Conservation (phyloP, 768 basidiomycete species). For the Sarcomyxa edulis region DNA sequence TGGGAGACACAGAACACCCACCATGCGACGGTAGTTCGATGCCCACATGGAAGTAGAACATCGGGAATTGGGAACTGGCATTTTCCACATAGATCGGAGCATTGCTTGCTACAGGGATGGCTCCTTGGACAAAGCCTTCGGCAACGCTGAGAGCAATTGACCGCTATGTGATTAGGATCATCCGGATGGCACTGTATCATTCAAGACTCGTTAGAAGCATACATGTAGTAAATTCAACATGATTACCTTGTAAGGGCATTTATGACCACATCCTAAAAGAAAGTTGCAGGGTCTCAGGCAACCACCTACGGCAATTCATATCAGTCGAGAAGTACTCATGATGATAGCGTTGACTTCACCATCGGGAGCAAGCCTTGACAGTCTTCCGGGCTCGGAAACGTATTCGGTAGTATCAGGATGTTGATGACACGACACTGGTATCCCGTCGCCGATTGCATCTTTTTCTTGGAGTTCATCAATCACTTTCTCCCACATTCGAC, state of each 20-base stretch:
- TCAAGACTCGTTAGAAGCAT: background rate
- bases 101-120: constrained; percentile 55
- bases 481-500: constrained; percentile 53
- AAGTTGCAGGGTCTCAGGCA: constrained; percentile 54
- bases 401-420: constrained; percentile 40
- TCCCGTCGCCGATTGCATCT: constrained; percentile 40
- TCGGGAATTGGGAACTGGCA: constrained; percentile 43
- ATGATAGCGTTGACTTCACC: too few relatives aligned
- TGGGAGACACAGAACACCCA: constrained; percentile 22
- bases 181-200: constrained; percentile 53
- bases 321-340: too few relatives aligned
- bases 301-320: constrained; percentile 36
- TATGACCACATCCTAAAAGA: constrained; percentile 55
- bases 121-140: constrained; percentile 43
- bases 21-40: constrained; percentile 46
- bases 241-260: constrained; percentile 55
- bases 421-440: constrained; percentile 54
- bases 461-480: constrained; percentile 49
- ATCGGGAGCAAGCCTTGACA: constrained; percentile 49
- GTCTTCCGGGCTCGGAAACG: constrained; percentile 45
- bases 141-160: constrained; percentile 44
- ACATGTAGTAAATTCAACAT: background rate
- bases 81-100: constrained; percentile 45
- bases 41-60: constrained; percentile 56
- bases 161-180: constrained; percentile 44